Percentiles rank a stretch among this genome's conserved stretches.
phyloP scores from a whole-genome alignment of 2,329 filamentous ascomycete genomes.

The Fusarium incarnatum region DNA sequence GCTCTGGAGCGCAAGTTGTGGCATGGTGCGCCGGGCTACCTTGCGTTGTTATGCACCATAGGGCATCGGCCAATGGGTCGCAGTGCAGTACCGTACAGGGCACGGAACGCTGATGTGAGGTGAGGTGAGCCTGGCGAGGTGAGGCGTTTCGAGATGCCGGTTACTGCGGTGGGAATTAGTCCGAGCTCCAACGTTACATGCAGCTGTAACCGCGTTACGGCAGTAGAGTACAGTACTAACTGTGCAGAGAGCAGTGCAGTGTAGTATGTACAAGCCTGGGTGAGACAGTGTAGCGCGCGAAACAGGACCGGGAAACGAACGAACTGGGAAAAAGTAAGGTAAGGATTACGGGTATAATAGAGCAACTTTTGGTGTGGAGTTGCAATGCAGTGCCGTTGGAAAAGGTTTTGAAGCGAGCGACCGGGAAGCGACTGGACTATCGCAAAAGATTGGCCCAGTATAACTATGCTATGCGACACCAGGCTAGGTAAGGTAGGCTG shows the following conservation, averaged over 20 bases:
- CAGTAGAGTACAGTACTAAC: neutral
- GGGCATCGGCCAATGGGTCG: constrained; percentile 47
- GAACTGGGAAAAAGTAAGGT: constrained; percentile 5
- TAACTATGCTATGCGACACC: constrained; percentile 6
- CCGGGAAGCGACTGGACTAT: constrained; percentile 22
- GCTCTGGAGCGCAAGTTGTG: constrained; percentile 61
- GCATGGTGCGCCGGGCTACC: constrained; percentile 58
- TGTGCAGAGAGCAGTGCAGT: neutral
- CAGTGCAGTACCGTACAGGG: constrained; percentile 21
- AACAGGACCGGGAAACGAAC: constrained; percentile 11
- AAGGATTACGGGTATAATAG: constrained; percentile 21
- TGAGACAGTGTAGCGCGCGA: constrained; percentile 23
- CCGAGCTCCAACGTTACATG: constrained; percentile 45
- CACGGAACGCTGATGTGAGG: constrained; percentile 37
- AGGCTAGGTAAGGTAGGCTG: constrained; percentile 5
- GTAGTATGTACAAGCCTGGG: constrained; percentile 22
- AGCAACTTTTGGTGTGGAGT: constrained; percentile 21
- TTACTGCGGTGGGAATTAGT: constrained; percentile 42
- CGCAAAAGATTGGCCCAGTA: constrained; percentile 19
- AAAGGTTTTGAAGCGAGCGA: constrained; percentile 33
- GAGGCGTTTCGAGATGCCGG: constrained; percentile 52
- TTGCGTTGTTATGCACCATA: constrained; percentile 49
- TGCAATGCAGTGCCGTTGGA: constrained; percentile 32
- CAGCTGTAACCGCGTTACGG: constrained; percentile 39
- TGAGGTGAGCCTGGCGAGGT: constrained; percentile 25